These are phyloP conservation scores for Penicillium sp. DNA, from an alignment of 2,329 filamentous ascomycete species.

Conservation along the genomic window DNA sequence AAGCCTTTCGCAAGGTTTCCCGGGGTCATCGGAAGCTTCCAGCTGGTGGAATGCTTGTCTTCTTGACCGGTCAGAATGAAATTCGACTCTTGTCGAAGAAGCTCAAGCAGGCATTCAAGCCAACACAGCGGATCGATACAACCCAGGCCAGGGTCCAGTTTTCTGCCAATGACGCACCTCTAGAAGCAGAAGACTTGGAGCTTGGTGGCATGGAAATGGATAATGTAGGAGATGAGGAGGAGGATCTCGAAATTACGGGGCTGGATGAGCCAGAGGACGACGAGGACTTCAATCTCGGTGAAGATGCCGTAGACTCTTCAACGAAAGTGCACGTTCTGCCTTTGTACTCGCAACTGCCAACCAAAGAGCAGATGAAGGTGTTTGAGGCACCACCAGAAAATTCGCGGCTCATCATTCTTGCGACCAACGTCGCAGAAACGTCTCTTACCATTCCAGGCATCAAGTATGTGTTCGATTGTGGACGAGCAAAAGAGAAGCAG, in stretches of 20 bases:
- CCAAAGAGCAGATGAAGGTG: slow-evolving; percentile 85
- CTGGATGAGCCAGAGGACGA: slow-evolving; percentile 62
- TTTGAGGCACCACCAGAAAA: slow-evolving; percentile 84
- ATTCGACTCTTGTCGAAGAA: slow-evolving; percentile 81
- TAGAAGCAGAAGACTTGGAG: slow-evolving; percentile 87
- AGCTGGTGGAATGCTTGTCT: slow-evolving; percentile 87
- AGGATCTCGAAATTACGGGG: slow-evolving; percentile 64
- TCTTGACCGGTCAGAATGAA: slow-evolving; percentile 91
- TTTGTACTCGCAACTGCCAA: slow-evolving; percentile 88
- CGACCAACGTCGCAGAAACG: slow-evolving; percentile 96
- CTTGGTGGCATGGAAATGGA: slow-evolving; percentile 63
- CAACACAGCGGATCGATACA: slow-evolving; percentile 52
- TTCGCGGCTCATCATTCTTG: slow-evolving; percentile 81
- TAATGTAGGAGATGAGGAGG: slow-evolving; percentile 54
- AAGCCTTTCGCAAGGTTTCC: slow-evolving; percentile 83
- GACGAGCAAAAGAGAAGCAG: slow-evolving; percentile 86
- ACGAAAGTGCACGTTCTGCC: slow-evolving; percentile 85
- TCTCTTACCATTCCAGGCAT: slow-evolving; percentile 95
- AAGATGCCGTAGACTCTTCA: slow-evolving; percentile 60
- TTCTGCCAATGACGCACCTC: slow-evolving; percentile 73
- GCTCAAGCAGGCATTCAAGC: slow-evolving; percentile 70
- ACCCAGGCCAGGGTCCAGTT: slow-evolving; percentile 72
- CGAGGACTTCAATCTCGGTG: slow-evolving; percentile 71
- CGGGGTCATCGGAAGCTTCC: slow-evolving; percentile 88
- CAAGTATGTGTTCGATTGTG: slow-evolving; percentile 93